Evolutionary conservation across 2,329 filamentous ascomycete species (phyloP).

Genomic region (Purpureocillium takamizusanense): DNA sequence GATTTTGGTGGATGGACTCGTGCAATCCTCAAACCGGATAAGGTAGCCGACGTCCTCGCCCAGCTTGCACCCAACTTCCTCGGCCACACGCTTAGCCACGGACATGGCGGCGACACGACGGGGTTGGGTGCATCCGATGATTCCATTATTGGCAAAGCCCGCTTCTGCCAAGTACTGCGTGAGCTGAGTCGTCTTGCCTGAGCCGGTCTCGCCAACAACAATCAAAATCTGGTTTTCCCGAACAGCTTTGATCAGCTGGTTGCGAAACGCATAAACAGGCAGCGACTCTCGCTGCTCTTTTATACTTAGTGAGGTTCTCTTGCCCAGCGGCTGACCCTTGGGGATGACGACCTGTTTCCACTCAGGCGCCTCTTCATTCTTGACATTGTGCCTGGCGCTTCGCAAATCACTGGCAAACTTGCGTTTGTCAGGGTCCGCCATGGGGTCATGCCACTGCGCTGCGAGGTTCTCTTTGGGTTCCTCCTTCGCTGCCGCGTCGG

Average conservation of each 20-base stretch:
- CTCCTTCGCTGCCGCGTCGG: constrained; percentile 64
- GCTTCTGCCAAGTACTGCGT: constrained; percentile 93
- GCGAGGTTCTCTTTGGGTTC: constrained; percentile 74
- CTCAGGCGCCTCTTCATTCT: constrained; percentile 68
- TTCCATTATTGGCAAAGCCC: constrained; percentile 76
- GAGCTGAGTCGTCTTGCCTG: constrained; percentile 92
- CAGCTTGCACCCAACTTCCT: constrained; percentile 86
- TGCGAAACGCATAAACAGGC: constrained; percentile 82
- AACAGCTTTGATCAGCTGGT: constrained; percentile 80
- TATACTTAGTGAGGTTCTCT: constrained; percentile 82
- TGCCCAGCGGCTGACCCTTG: constrained; percentile 74
- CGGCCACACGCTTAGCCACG: constrained; percentile 90
- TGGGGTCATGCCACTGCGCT: constrained; percentile 93
- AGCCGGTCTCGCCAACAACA: constrained; percentile 94
- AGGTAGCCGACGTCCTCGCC: constrained; percentile 94
- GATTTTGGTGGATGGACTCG: constrained; percentile 78
- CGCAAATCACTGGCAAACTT: constrained; percentile 86
- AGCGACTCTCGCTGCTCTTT: constrained; percentile 88
- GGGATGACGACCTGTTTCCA: constrained; percentile 82
- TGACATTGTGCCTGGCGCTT: constrained; percentile 51
- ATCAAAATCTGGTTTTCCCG: constrained; percentile 84
- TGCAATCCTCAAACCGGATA: constrained; percentile 94
- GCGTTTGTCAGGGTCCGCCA: constrained; percentile 75
- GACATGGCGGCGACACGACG: constrained; percentile 97
- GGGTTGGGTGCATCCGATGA: constrained; percentile 94